A percentile compares a stretch with the other conserved stretches of the same genome.
Evolutionary conservation across 2,329 filamentous ascomycete genomes (phyloP).

Genomic region (Fusarium irregulare): DNA sequence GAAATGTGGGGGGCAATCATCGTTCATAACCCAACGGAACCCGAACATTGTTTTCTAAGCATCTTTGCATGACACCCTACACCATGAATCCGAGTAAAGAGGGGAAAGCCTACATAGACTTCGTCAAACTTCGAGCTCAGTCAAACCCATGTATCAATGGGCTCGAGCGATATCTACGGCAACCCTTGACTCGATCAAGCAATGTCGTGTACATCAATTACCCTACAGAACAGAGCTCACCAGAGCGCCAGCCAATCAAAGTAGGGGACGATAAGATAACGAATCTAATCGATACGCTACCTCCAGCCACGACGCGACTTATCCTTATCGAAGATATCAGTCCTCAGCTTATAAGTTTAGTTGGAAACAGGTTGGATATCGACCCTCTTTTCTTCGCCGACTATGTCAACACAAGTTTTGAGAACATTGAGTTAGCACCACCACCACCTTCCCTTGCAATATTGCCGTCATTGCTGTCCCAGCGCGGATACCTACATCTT

Average conservation of each 20-base stretch:
- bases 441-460: background rate
- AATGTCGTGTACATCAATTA: background rate
- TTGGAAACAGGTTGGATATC: background rate
- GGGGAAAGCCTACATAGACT: rapidly evolving
- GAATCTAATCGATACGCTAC: background rate
- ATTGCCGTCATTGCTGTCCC: background rate
- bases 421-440: background rate
- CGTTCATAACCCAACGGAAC: rapidly evolving
- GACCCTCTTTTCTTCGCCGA: slow-evolving; percentile 8
- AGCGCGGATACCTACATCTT: background rate
- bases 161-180: background rate
- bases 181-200: background rate
- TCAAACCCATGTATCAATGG: background rate
- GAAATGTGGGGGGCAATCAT: rapidly evolving
- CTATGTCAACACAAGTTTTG: background rate
- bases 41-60: rapidly evolving
- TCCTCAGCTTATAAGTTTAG: rapidly evolving
- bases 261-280: rapidly evolving
- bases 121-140: background rate
- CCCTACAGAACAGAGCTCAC: background rate
- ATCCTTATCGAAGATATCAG: background rate
- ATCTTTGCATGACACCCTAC: rapidly evolving
- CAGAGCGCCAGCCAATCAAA: background rate
- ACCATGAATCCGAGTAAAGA: background rate
- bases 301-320: background rate